These are phyloP conservation scores for Acanthamoeba triangularis DNA, from an alignment of 208 protist genomes.

Conservation along the genomic window DNA sequence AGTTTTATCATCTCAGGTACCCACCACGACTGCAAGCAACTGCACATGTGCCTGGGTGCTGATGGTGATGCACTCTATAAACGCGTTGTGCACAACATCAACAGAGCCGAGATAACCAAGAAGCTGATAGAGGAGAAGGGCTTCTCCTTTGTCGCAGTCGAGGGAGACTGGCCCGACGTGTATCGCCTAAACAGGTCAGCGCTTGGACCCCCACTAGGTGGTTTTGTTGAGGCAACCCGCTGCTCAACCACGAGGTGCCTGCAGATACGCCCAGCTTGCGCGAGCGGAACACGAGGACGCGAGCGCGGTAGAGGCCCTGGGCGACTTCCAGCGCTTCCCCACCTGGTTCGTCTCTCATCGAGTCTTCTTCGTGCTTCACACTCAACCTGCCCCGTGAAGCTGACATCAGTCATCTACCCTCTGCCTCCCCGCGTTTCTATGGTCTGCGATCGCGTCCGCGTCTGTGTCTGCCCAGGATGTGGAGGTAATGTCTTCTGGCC, in stretches of 20 bases:
- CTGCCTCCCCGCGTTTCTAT: no score
- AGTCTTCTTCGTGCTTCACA: neutral
- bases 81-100: neutral
- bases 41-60: neutral
- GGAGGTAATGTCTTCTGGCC: conserved; percentile 61
- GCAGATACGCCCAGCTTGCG: neutral
- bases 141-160: conserved; percentile 70
- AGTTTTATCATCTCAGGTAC: conserved; percentile 75
- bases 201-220: no score
- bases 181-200: conserved; percentile 66
- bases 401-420: no score
- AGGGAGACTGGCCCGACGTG: conserved; percentile 76
- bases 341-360: neutral
- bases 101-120: conserved; percentile 69
- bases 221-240: no score
- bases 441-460: no score
- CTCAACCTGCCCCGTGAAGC: neutral
- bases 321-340: conserved; percentile 78
- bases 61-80: neutral
- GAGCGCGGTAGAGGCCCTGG: neutral
- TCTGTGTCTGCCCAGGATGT: conserved; percentile 66
- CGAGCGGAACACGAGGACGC: neutral
- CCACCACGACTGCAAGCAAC: neutral
- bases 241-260: neutral
- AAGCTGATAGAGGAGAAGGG: conserved; percentile 76